Evolutionary conservation across 176 grass and related monocot genomes (phyloP), one percentile per base, ranked within the genome.

Genomic region (Avena insularis): DNA sequence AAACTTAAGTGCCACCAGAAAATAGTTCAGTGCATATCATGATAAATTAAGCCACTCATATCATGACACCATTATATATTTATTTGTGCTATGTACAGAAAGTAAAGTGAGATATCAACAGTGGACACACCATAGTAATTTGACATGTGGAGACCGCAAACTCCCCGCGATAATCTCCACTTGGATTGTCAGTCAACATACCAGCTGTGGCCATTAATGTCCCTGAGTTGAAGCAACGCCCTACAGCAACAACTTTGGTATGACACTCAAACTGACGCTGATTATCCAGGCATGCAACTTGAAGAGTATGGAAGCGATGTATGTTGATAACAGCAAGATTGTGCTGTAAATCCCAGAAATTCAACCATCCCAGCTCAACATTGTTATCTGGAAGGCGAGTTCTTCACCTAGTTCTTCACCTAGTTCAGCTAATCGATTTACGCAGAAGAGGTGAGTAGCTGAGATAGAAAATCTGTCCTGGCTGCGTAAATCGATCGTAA

Each of bases 321-420:
- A 51, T 75, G 47, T 15, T 75, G 47, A 75, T 25, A 14, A 75
- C 21, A 29, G 72, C 72, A 7, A 75, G 21, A 51, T 51, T 75
- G 46, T 75, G n/a, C 27, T 75, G 13, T 14, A 75, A 53, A 75
- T 75, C 46, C 12, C 49, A 75, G 46, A 27, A 48, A 14, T 51
- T 23, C 47, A 75, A 53, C 46, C 68, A 27, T 75, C 72, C 72
- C 12, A 3, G 3, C 25, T 23, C n/a, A 6, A 53, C 8, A 9
- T 75, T 6, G 23, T 50, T 51, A 75, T 51, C 47, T 51, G 47
- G 72, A 51, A 75, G 72, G 72, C 47, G 38, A 72, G 27, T 82
- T 35, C 46, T 82, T 54, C 7, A n/a, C 17, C 38, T 25, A 82
- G 80, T 69, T 81, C n/a, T n/a, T n/a, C n/a, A n/a, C n/a, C n/a